Evolutionary conservation across 2,329 filamentous ascomycete genomes (phyloP), one percentile per base, ranked within the genome.

Genomic region (Macrophomina phaseolina): DNA sequence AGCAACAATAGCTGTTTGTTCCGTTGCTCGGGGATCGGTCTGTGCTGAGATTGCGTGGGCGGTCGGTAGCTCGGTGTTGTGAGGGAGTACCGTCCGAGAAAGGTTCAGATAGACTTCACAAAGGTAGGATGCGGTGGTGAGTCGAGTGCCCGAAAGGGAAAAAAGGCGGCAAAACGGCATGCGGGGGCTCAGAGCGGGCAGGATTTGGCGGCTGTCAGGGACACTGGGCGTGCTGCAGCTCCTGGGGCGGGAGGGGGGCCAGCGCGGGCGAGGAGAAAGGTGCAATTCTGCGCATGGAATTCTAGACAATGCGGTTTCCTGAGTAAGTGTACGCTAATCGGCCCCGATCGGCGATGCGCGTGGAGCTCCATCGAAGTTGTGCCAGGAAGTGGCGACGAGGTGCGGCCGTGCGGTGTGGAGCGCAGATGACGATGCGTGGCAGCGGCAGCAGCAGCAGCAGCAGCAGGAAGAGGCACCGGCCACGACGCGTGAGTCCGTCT

Each of bases 301-400:
- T 62, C 45, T 38, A 49, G 42, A 62, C 58, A 62, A 49, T 62
- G 30, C 42, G 42, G n/a, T 49, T 62, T 23, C 14, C 58, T 61
- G 58, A 62, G 58, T 62, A 62, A 51, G 58, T 62, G 56, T n/a
- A 16, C 58, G 58, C 58, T 49, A 62, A 62, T 23, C n/a, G 45
- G 32, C 8, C 23, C 32, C 48, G 58, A 62, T 62, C 58, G 58
- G 9, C 58, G 58, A 62, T 62, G 58, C n/a, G 42, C 58, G 45
- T 62, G 58, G 58, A 62, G 58, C 58, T 36, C 42, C 45, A 62
- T 49, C 42, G 58, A 62, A 49, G 45, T 7, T n/a, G 30, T 23
- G 9, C n/a, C 45, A 49, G 42, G 42, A n/a, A 49, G 28, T n/a
- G 16, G 42, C 45, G 5, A 16, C 23, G 30, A 49, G 30, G 23